phyloP scores from a whole-genome alignment of 139 green algal genomes.

The Parachlorella kessleri region DNA sequence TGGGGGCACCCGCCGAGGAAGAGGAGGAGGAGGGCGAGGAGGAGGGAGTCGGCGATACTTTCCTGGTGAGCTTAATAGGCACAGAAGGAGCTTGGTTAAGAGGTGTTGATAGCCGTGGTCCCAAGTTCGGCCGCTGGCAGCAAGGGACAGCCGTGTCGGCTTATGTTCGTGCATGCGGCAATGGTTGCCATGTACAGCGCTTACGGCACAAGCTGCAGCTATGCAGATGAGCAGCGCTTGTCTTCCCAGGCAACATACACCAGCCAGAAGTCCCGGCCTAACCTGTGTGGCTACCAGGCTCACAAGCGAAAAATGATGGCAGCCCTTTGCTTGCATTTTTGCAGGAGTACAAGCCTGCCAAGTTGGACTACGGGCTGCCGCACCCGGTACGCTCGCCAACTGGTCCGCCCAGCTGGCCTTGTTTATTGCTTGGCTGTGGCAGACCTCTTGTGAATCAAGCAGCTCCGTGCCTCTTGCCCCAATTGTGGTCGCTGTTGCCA shows the following conservation, averaged over 20 bases:
- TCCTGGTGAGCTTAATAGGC: constrained; percentile 38
- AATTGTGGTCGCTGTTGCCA: no score
- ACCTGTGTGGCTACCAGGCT: neutral
- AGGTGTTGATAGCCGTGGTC: no score
- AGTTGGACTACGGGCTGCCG: constrained; percentile 40
- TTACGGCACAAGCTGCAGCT: neutral
- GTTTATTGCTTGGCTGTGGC: no score
- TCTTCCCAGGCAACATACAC: neutral
- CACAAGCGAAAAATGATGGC: neutral
- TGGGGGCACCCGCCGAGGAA: no score
- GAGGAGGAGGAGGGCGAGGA: constrained; percentile 35
- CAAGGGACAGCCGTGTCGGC: no score
- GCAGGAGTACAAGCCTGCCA: constrained; percentile 50
- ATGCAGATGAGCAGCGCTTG: neutral
- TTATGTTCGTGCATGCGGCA: neutral
- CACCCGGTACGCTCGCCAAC: constrained; percentile 40
- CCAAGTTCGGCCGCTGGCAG: no score
- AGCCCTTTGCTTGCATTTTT: neutral
- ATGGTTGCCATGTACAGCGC: neutral
- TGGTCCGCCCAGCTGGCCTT: no score
- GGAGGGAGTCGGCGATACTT: constrained; percentile 26
- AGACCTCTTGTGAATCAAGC: no score
- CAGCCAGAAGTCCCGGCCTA: neutral
- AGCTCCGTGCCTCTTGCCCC: no score
- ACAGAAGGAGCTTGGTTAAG: no score